These are phyloP conservation scores for Phytophthora macrochlamydospora DNA, from an alignment of 352 stramenopile species.

Conservation along the genomic window DNA sequence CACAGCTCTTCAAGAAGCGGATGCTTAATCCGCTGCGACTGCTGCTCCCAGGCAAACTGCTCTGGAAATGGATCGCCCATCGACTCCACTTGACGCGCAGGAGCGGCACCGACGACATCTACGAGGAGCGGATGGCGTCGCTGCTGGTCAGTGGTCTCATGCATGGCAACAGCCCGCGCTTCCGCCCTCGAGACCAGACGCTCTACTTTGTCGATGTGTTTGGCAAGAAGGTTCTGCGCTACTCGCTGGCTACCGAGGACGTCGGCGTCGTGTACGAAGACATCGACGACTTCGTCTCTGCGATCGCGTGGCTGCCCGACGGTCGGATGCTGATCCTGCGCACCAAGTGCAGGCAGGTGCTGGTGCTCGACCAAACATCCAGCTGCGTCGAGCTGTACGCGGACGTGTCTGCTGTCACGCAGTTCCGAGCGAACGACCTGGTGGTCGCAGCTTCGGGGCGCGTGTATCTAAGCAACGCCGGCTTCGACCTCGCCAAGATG, in stretches of 20 bases:
- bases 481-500: constrained; percentile 51
- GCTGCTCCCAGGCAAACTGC: constrained; percentile 29
- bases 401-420: constrained; percentile 52
- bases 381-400: constrained; percentile 47
- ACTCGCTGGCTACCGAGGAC: constrained; percentile 43
- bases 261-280: constrained; percentile 47
- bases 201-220: constrained; percentile 74
- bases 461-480: constrained; percentile 70
- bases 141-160: constrained; percentile 47
- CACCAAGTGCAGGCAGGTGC: constrained; percentile 46
- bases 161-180: constrained; percentile 62
- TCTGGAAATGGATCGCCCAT: constrained; percentile 29
- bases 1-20: constrained; percentile 32
- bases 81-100: constrained; percentile 17
- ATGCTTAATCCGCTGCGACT: constrained; percentile 20
- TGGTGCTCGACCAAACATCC: constrained; percentile 40
- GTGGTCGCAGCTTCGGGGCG: constrained; percentile 47
- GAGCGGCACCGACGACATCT: neutral
- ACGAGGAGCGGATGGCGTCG: constrained; percentile 38
- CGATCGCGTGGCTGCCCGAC: constrained; percentile 65
- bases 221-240: constrained; percentile 52
- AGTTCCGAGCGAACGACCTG: constrained; percentile 60
- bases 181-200: constrained; percentile 55
- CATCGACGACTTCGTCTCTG: constrained; percentile 53
- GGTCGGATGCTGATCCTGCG: constrained; percentile 40